Evolutionary conservation across 768 basidiomycete species (phyloP).

Genomic region (Mycena maculata): DNA sequence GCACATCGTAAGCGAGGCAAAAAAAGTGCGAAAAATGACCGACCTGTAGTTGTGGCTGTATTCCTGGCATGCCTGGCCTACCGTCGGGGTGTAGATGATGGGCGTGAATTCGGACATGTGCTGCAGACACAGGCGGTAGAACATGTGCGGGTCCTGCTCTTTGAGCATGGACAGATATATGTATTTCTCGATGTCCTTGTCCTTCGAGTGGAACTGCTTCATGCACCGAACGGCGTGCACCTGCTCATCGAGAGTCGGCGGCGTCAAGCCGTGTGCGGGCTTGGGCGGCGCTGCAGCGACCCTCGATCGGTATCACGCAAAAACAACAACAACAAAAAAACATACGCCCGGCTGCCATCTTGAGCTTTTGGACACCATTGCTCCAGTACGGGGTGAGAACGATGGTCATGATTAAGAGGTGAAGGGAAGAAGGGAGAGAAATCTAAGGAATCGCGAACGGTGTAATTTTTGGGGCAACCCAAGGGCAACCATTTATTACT

Average conservation of each 20-base stretch:
- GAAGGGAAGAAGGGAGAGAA: constrained; percentile 9
- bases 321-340: constrained; percentile 17
- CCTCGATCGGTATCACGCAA: not conserved
- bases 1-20: not conserved
- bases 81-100: constrained; percentile 92
- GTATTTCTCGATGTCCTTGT: constrained; percentile 83
- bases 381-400: constrained; percentile 78
- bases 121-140: constrained; percentile 80
- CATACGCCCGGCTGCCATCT: constrained; percentile 60
- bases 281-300: constrained; percentile 51
- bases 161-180: constrained; percentile 85
- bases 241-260: constrained; percentile 64
- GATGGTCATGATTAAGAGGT: constrained; percentile 59
- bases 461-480: no score
- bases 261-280: constrained; percentile 67
- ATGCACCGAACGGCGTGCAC: constrained; percentile 71
- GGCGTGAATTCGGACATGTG: constrained; percentile 81
- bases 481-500: no score
- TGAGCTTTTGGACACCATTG: constrained; percentile 79
- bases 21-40: not conserved
- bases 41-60: constrained; percentile 80
- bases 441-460: constrained; percentile 8
- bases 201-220: constrained; percentile 80
- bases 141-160: constrained; percentile 75
- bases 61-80: constrained; percentile 90